These are phyloP conservation scores for Cladosporium cucumerinum DNA, from an alignment of 2,329 filamentous ascomycete species.

Conservation along the genomic window DNA sequence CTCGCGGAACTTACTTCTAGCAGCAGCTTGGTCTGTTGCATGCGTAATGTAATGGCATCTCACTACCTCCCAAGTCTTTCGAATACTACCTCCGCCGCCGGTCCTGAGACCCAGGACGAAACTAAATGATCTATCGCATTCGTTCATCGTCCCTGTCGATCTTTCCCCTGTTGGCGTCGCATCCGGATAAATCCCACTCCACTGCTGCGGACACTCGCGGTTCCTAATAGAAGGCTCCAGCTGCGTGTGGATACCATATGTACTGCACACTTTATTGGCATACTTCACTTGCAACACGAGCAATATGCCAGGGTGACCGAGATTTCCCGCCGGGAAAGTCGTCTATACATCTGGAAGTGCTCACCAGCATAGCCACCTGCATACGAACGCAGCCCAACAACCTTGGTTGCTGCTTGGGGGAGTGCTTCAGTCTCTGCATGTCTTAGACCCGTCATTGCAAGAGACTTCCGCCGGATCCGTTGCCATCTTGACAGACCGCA, in stretches of 20 bases:
- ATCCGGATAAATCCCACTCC: not conserved
- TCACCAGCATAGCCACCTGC: not conserved
- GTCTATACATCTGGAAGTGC: not conserved
- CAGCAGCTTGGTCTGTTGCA: not conserved
- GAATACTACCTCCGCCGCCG: not conserved
- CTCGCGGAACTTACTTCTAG: not conserved
- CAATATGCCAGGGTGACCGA: not conserved
- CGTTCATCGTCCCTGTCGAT: constrained; percentile 4
- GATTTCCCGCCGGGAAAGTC: not conserved
- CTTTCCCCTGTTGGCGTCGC: not conserved
- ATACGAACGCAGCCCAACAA: not conserved
- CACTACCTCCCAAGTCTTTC: not conserved
- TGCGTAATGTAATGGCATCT: not conserved
- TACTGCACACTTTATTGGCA: not conserved
- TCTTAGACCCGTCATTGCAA: not conserved
- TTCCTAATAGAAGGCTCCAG: not conserved
- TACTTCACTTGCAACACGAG: not conserved
- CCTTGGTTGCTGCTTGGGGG: not conserved
- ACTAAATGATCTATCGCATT: not conserved
- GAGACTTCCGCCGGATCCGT: not conserved
- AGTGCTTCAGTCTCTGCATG: not conserved
- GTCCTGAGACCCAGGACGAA: not conserved
- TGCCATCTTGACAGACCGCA: constrained; percentile 1
- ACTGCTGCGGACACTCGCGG: not conserved
- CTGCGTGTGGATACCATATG: not conserved